Percentiles rank a stretch among this genome's conserved stretches.
Evolutionary conservation across 345 rosid species (phyloP).

Genomic region (Salix brachista): DNA sequence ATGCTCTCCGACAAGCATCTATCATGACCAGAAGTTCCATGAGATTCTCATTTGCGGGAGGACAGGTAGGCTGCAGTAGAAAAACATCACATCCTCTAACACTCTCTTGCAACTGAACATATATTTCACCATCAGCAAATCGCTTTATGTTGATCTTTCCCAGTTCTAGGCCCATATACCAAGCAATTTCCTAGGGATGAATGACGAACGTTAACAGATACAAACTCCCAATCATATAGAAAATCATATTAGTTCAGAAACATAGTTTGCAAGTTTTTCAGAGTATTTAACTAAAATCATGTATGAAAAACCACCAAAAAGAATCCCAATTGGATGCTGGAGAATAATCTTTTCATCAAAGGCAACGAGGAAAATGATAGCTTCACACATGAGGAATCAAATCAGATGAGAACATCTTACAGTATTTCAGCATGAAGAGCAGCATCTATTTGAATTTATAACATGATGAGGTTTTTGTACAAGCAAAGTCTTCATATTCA

Average conservation of each 20-base stretch:
- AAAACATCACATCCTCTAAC: conserved; percentile 93
- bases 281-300: too few species aligned
- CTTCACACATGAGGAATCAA: background rate
- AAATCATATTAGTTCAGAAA: background rate
- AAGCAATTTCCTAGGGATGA: conserved; percentile 61
- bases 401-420: background rate
- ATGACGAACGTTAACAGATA: background rate
- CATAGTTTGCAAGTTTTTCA: background rate
- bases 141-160: conserved; percentile 87
- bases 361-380: background rate
- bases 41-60: conserved; percentile 94
- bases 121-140: conserved; percentile 94
- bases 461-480: background rate
- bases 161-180: conserved; percentile 88
- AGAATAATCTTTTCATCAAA: background rate
- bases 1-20: conserved; percentile 95
- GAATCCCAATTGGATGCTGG: background rate
- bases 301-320: background rate
- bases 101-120: conserved; percentile 93
- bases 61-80: conserved; percentile 90
- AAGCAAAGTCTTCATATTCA: background rate
- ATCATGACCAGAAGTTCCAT: conserved; percentile 93
- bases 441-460: background rate
- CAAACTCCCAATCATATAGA: background rate
- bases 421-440: background rate